Evolutionary conservation across 495 filamentous ascomycete species (phyloP), one percentile per base, ranked within the genome.

Genomic region (Extremus antarcticus): DNA sequence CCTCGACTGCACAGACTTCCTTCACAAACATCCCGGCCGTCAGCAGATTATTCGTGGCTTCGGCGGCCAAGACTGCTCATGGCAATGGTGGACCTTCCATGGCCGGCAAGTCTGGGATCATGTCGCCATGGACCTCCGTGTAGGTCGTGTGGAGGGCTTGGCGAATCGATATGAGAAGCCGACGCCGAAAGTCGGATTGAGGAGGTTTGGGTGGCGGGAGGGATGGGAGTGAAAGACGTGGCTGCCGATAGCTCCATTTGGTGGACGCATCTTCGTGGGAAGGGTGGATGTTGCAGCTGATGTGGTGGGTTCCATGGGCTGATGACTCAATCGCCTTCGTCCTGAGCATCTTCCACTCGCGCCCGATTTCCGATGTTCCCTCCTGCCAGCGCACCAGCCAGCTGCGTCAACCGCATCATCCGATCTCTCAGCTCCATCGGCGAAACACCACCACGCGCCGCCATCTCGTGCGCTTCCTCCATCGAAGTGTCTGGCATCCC

Each of bases 51-150:
- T 59, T 35, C 7, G 21, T 2, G 47, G 51, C 25, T 59, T 59
- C 25, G 51, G 29, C 3, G 56, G 56, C 3, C 45, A 49, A 10
- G 45, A 59, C 24, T 59, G 56, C 51, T 29, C 43, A 10, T 59
- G 56, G 56, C 56, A 59, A 51, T 59, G 56, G 56, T 59, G 45
- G 43, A 48, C 51, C n/a, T 59, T 59, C 32, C 56, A 59, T 25
- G 25, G 21, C 20, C 25, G 40, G 39, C 19, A 43, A 11, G 45
- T 58, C 51, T 55, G 50, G 50, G 2, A 55, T 7, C 15, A 25
- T 23, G 20, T 55, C 8, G 56, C 51, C 16, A n/a, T 17, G 1
- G 29, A 46, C n/a, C 51, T 59, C 3, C 45, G 56, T n/a, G 47
- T 59, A 19, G 56, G 56, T 19, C 51, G 56, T 1, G 48, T 50